Base-by-base conservation (phyloP, 2,329 filamentous ascomycete species). In the Talaromyces albobiverticillius region DNA sequence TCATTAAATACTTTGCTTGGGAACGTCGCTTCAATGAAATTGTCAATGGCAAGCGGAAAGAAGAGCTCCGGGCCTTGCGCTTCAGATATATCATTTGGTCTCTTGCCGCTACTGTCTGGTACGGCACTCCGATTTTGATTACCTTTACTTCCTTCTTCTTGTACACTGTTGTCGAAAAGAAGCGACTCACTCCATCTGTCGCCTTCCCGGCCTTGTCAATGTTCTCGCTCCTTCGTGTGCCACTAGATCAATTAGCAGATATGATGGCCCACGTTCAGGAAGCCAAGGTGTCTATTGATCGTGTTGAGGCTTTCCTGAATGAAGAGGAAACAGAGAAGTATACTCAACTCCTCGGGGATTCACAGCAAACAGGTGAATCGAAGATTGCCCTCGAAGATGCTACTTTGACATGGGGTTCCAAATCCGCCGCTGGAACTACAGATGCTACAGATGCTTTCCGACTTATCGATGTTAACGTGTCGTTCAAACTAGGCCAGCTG, bases 1-100 rank as follows among this genome's bases (percentile, higher is more conserved):
- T 99, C 69, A 97, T 99, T 82, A 99, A 99, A 69, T 99, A 94
- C 72, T 99, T 99, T 69, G 93, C 94, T 0, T 99, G 94, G 94
- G 94, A 99, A 71, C 85, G 91, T 63, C 88, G 93, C 2, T 99
- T 96, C 68, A 84, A 89, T 54, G 82, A 84, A 20, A 85, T 90
- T 52, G 90, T 99, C 31, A 88, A 95, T 57, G 93, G 96, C 69
- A 96, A 96, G 75, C 85, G 94, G 58, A 79, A 80, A 41, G 78
- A 78, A 3, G 94, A 99, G 70, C 79, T 99, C 49, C 85, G 82
- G 62, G 84, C 90, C 29, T 73, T 99, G 52, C 86, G 91, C 54
- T 83, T 82, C 36, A 84, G 93, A 57, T 99, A 95, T 73, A 84
- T 96, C 59, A 79, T 97, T 36, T 99, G 93, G 93, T 89, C 93